Conservation (phyloP, 2,329 filamentous ascomycete genomes). For the Aspergillus piperis region DNA sequence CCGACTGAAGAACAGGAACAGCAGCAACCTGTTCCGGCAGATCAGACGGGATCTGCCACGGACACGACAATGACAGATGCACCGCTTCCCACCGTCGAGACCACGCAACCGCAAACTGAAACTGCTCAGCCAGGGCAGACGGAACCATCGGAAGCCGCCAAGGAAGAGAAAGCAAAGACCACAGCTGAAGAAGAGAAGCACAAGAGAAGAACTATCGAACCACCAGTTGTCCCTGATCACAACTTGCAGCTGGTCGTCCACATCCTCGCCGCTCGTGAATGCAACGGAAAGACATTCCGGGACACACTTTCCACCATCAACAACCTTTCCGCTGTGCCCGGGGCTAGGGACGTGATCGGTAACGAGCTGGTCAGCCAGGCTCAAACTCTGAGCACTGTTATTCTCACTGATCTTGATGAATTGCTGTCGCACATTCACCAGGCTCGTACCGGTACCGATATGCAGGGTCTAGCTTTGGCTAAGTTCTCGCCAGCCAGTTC, state of each 20-base stretch:
- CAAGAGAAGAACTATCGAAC: conserved; percentile 67
- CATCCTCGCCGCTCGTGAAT: conserved; percentile 93
- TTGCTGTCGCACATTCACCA: conserved; percentile 83
- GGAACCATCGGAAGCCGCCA: conserved; percentile 26
- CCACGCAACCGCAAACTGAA: conserved; percentile 30
- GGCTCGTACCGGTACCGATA: conserved; percentile 86
- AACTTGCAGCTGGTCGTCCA: conserved; percentile 94
- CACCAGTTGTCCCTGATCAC: conserved; percentile 81
- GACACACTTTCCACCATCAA: conserved; percentile 99
- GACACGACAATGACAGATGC: conserved; percentile 46
- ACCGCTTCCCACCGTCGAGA: conserved; percentile 34
- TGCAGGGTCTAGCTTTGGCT: conserved; percentile 87
- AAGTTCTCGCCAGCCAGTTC: conserved; percentile 97
- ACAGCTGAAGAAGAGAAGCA: conserved; percentile 50
- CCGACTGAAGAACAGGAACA: conserved; percentile 26
- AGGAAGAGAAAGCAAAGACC: conserved; percentile 42
- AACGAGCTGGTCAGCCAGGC: conserved; percentile 88
- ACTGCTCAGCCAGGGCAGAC: conserved; percentile 36
- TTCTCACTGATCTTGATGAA: conserved; percentile 80
- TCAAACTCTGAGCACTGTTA: conserved; percentile 78
- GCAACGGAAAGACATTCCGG: conserved; percentile 95
- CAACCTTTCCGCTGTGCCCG: conserved; percentile 90
- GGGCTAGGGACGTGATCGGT: conserved; percentile 87
- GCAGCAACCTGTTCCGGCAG: conserved; percentile 28
- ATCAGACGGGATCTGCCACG: conserved; percentile 26